Evolutionary conservation across 768 basidiomycete genomes (phyloP), one percentile per base, ranked within the genome.

Genomic region (Mrakia gelida): DNA sequence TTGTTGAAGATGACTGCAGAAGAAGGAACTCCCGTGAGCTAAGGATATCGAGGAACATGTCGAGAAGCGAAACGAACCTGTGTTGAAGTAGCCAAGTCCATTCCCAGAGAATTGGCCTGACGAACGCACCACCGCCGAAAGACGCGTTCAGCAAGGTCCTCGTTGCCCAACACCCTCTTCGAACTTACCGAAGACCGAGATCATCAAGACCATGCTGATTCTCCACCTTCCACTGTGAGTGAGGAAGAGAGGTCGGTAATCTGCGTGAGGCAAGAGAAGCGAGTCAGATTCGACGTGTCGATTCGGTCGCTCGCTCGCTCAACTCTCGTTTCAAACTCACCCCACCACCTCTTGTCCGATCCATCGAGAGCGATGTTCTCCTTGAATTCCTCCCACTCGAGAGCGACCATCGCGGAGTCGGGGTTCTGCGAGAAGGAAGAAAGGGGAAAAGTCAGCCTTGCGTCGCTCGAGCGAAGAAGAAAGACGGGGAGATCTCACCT

Each of bases 311-410:
- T 38, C 38, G 38, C 38, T 38, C 38, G 38, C 8, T 8, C n/a
- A n/a, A n/a, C 8, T 38, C 38, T 38, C 38, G 38, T 38, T 38
- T 38, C 9, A 0, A 4, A 59, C 59, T 59, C 26, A 59, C 59
- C 59, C 81, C 82, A 87, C 89, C 88, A 89, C 71, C 87, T 84
- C 81, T 89, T 89, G 81, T 89, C 88, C 21, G 88, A 87, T 21
- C 87, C 89, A 80, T 88, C 86, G 9, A 87, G 79, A 61, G 85
- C 83, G 74, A 89, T 86, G 13, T 86, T 83, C 79, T 88, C 88
- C 76, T 88, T 86, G 80, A 87, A 87, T 81, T 89, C 89, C 75
- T 84, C 85, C 85, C 85, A 87, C 80, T 90, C 88, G 21, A 89
- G 83, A 49, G 84, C 82, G 34, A 90, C 88, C 52, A 89, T 81